Percentiles rank a stretch among this genome's conserved stretches.
Evolutionary conservation across 495 filamentous ascomycete genomes (phyloP).

Genomic region (Aspergillus steynii): DNA sequence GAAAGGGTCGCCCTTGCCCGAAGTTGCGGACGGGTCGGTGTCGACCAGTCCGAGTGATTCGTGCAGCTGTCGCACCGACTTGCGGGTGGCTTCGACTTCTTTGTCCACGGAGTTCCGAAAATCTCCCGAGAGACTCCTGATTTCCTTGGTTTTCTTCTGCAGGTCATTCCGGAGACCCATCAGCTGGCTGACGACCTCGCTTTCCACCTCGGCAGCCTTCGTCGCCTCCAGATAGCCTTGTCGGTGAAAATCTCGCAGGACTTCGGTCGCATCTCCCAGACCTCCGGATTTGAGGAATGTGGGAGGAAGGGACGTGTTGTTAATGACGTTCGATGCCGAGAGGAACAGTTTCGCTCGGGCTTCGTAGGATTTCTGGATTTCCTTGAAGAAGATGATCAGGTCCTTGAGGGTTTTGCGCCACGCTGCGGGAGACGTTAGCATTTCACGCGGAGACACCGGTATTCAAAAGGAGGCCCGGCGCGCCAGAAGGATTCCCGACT

Average conservation of each 20-base stretch:
- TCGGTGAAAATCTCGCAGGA: conserved; percentile 80
- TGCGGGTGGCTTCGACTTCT: conserved; percentile 55
- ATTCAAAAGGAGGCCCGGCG: neutral
- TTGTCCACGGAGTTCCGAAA: conserved; percentile 80
- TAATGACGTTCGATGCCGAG: conserved; percentile 80
- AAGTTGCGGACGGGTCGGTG: conserved; percentile 68
- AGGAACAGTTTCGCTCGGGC: conserved; percentile 76
- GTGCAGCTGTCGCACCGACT: conserved; percentile 73
- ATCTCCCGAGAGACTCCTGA: conserved; percentile 85
- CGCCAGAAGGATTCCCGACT: conserved; percentile 23
- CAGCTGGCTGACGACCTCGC: conserved; percentile 83
- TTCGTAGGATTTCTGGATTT: conserved; percentile 90
- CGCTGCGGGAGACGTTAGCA: conserved; percentile 50
- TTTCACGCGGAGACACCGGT: neutral
- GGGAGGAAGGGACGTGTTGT: conserved; percentile 71
- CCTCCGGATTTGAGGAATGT: conserved; percentile 77
- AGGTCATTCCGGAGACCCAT: conserved; percentile 85
- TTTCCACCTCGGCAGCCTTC: conserved; percentile 87
- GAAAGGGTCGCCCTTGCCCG: conserved; percentile 89
- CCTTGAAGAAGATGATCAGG: conserved; percentile 89
- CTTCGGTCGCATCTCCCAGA: conserved; percentile 79
- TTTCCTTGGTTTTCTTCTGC: conserved; percentile 95
- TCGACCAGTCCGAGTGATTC: conserved; percentile 78
- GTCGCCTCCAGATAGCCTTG: conserved; percentile 77
- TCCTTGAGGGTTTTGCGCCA: conserved; percentile 97